phyloP scores from a whole-genome alignment of 192 early-diverging fungal genomes.

The Dissophora globulifera region DNA sequence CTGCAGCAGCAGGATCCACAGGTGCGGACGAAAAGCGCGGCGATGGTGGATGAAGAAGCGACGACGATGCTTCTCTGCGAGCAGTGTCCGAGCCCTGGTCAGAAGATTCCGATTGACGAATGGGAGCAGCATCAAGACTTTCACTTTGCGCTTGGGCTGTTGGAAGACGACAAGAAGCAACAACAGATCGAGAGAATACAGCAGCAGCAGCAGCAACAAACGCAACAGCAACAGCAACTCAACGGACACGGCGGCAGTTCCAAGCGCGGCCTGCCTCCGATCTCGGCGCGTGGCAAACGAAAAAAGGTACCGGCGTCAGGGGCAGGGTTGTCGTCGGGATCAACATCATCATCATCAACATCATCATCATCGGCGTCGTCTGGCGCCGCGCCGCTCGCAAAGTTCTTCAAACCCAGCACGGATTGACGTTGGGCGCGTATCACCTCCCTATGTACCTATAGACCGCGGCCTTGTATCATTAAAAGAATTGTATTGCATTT shows the following conservation, averaged over 20 bases:
- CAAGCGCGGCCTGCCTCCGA: background rate
- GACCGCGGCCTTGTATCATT: background rate
- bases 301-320: no score
- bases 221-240: background rate
- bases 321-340: background rate
- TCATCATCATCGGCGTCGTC: background rate
- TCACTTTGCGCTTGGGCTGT: constrained; percentile 36
- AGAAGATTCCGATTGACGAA: constrained; percentile 23
- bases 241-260: background rate
- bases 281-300: constrained; percentile 15
- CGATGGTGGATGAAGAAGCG: background rate
- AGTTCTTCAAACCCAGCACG: constrained; percentile 21
- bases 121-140: constrained; percentile 47
- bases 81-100: constrained; percentile 25
- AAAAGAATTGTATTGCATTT: no score
- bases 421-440: background rate
- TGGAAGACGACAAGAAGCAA: constrained; percentile 45
- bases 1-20: background rate
- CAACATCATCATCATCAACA: constrained; percentile 1
- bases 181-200: constrained; percentile 17
- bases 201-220: background rate
- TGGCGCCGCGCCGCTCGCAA: background rate
- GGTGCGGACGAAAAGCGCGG: background rate
- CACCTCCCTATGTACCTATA: background rate
- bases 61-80: constrained; percentile 13